phyloP scores from a whole-genome alignment of 805 yeast species.

The Wickerhamiella occidentalis region DNA sequence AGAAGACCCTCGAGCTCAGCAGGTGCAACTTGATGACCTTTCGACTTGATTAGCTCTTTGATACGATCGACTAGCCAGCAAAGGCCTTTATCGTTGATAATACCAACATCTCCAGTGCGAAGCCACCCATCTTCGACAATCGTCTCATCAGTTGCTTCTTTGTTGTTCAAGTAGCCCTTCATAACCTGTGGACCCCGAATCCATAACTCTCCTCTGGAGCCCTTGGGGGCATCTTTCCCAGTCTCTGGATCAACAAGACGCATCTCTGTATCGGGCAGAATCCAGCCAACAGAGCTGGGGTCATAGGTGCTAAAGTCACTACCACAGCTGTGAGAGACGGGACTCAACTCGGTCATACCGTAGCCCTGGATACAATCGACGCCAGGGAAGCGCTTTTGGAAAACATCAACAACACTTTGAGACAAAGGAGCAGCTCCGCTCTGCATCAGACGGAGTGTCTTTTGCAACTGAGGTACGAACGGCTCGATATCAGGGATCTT shows the following conservation, averaged over 20 bases:
- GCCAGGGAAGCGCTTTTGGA: conserved; percentile 14
- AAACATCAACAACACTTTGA: conserved; percentile 13
- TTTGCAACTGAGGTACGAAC: conserved; percentile 32
- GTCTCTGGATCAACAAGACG: conserved; percentile 32
- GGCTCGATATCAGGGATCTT: conserved; percentile 34
- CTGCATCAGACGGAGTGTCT: conserved; percentile 28
- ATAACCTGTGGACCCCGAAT: conserved; percentile 47
- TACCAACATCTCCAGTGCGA: conserved; percentile 46
- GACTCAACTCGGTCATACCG: conserved; percentile 54
- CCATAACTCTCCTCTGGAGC: conserved; percentile 42
- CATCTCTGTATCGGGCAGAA: conserved; percentile 38
- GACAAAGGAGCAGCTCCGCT: conserved; percentile 39
- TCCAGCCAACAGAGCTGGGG: conserved; percentile 38
- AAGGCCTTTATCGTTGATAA: conserved; percentile 30
- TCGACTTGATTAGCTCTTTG: conserved; percentile 52
- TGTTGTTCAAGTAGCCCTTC: conserved; percentile 38
- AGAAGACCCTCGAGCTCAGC: conserved; percentile 86
- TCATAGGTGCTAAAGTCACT: conserved; percentile 30
- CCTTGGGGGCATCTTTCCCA: conserved; percentile 40
- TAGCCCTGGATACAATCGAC: conserved; percentile 20
- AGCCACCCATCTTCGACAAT: conserved; percentile 43
- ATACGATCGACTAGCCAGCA: conserved; percentile 45
- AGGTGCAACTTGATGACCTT: conserved; percentile 86
- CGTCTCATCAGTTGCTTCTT: conserved; percentile 36
- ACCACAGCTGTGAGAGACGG: conserved; percentile 35